Evolutionary conservation across 768 basidiomycete species (phyloP).

Genomic region (Tylopilus balloui): DNA sequence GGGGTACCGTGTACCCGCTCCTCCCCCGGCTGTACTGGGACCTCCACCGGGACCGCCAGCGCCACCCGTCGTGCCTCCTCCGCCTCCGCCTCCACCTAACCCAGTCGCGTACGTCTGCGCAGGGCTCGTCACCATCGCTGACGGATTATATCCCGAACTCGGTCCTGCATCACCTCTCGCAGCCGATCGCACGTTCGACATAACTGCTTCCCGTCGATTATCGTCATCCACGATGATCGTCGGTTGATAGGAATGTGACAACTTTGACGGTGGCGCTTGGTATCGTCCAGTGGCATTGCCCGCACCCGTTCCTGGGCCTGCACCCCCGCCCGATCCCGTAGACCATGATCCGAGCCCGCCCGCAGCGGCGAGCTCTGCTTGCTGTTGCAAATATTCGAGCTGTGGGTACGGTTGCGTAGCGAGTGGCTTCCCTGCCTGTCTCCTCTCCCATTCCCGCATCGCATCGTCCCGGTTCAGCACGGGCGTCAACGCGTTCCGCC

Average conservation of each 20-base stretch:
- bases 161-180: slow-evolving; percentile 47
- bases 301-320: slow-evolving; percentile 31
- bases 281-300: slow-evolving; percentile 37
- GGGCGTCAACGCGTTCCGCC: slow-evolving; percentile 81
- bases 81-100: slow-evolving; percentile 5
- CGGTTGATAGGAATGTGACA: slow-evolving; percentile 41
- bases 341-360: slow-evolving; percentile 59
- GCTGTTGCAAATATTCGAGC: slow-evolving; percentile 88
- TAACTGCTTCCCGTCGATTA: slow-evolving; percentile 70
- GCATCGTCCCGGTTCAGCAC: slow-evolving; percentile 94
- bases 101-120: slow-evolving; percentile 63
- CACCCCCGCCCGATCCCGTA: slow-evolving; percentile 9
- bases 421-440: slow-evolving; percentile 68
- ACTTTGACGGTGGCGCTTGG: slow-evolving; percentile 35
- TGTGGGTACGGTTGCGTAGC: slow-evolving; percentile 83
- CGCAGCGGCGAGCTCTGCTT: slow-evolving; percentile 75
- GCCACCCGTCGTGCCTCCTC: not conserved
- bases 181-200: slow-evolving; percentile 71
- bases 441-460: slow-evolving; percentile 92
- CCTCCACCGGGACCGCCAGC: not conserved
- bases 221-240: slow-evolving; percentile 64
- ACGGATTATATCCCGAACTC: slow-evolving; percentile 39
- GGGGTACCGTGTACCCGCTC: slow-evolving; percentile 47
- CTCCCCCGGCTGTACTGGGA: too few relatives aligned
- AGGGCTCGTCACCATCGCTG: slow-evolving; percentile 65